phyloP scores from a whole-genome alignment of 139 green algal species.

The Desmodesmus armatus region DNA sequence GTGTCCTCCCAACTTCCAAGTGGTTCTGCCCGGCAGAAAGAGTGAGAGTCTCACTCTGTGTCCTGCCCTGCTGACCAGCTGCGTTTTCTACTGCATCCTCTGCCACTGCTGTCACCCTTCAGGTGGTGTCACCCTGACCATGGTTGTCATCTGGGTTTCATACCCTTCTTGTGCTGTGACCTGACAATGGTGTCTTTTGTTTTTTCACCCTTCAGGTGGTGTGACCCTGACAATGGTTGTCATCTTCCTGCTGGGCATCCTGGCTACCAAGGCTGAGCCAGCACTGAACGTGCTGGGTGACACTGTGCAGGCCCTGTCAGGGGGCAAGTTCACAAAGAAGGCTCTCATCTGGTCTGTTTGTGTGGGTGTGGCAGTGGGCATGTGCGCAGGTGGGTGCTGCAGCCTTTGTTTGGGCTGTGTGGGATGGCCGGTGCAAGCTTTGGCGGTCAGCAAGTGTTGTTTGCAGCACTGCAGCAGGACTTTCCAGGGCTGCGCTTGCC shows the following conservation, averaged over 20 bases:
- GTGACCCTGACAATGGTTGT: slow-evolving; percentile 5
- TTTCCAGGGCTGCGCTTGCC: no score
- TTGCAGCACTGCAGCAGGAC: no score
- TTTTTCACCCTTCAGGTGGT: neutral
- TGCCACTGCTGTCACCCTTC: no score
- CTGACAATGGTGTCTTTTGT: neutral
- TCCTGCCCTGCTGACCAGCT: no score
- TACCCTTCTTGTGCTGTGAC: neutral
- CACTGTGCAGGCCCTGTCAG: slow-evolving; percentile 60
- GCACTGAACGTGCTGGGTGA: slow-evolving; percentile 63
- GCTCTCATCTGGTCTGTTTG: slow-evolving; percentile 62
- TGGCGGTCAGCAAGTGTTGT: no score
- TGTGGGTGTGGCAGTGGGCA: slow-evolving; percentile 52
- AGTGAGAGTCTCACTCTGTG: no score
- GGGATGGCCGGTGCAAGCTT: no score
- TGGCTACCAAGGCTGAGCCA: slow-evolving; percentile 52
- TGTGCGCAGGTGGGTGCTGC: slow-evolving; percentile 47
- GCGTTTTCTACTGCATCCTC: no score
- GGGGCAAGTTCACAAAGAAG: slow-evolving; percentile 51
- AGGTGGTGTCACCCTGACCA: neutral
- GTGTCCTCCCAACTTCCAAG: no score
- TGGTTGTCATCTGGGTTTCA: neutral
- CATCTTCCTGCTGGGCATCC: slow-evolving; percentile 5
- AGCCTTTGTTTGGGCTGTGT: no score
- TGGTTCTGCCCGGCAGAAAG: no score